phyloP scores from a whole-genome alignment of 495 filamentous ascomycete species.

The Paragyromitra xinjiangensis region DNA sequence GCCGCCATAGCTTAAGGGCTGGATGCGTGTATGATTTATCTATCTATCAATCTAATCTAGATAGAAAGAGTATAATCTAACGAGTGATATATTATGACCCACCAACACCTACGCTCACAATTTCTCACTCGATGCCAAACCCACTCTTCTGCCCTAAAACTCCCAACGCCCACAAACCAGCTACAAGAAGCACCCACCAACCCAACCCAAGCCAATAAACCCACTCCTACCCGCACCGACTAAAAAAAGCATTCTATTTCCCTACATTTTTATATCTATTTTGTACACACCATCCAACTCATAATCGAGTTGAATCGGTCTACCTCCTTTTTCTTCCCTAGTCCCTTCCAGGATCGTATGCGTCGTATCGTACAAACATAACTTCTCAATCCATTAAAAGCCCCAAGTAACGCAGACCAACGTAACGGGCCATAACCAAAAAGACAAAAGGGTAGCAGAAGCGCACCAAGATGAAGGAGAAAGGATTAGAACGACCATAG shows the following conservation, averaged over 20 bases:
- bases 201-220: neutral
- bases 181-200: too few species aligned
- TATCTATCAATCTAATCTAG: too few species aligned
- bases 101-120: too few species aligned
- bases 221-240: neutral
- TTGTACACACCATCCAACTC: neutral
- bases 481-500: neutral
- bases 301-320: neutral
- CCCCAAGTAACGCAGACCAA: neutral
- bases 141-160: too few species aligned
- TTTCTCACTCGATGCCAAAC: too few species aligned
- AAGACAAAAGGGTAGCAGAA: neutral
- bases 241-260: neutral
- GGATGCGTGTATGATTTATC: too few species aligned
- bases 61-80: too few species aligned
- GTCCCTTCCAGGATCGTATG: neutral
- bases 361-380: conserved; percentile 4
- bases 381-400: neutral
- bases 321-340: neutral
- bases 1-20: too few species aligned
- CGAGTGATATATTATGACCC: too few species aligned
- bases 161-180: neutral
- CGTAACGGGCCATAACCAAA: neutral
- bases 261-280: conserved; percentile 4
- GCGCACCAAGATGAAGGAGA: neutral